These are phyloP conservation scores for Pseudogymnoascus sp. DNA, from an alignment of 2,329 filamentous ascomycete genomes.

Conservation along the genomic window DNA sequence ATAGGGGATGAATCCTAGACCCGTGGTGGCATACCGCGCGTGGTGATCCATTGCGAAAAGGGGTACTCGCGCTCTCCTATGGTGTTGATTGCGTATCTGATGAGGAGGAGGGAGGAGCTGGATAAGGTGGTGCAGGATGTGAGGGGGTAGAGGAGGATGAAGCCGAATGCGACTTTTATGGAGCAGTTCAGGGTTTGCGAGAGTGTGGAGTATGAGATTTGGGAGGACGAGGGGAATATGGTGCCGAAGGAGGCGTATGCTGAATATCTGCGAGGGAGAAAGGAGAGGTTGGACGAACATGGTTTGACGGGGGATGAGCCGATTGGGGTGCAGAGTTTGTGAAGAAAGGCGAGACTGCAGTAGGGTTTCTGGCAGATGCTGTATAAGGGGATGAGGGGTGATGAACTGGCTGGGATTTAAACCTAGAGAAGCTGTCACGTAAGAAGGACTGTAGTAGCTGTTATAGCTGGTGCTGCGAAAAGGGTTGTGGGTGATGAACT, in stretches of 20 bases:
- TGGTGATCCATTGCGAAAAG: constrained; percentile 26
- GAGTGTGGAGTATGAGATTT: constrained; percentile 24
- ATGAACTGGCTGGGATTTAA: not conserved
- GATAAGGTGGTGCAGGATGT: constrained; percentile 15
- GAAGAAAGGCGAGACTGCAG: not conserved
- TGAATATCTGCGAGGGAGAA: not conserved
- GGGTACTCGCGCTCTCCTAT: constrained; percentile 3
- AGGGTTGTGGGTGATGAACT: not conserved
- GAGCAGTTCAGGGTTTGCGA: constrained; percentile 29
- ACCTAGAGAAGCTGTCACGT: not conserved
- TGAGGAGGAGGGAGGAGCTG: constrained; percentile 16
- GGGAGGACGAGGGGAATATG: constrained; percentile 21
- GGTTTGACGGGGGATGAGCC: not conserved
- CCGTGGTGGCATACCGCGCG: not conserved
- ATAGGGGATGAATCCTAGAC: not conserved
- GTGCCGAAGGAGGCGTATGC: not conserved
- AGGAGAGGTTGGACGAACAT: not conserved
- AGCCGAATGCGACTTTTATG: constrained; percentile 26
- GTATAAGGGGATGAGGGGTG: not conserved
- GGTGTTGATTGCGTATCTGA: constrained; percentile 3
- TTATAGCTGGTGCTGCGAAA: not conserved
- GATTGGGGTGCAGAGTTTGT: not conserved
- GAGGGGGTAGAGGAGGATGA: constrained; percentile 15
- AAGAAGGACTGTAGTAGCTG: not conserved
- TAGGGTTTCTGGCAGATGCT: not conserved